A percentile compares a stretch with the other conserved stretches of the same genome.
Conservation (phyloP, 2,329 filamentous ascomycete genomes). For the Penicillium decumbens region DNA sequence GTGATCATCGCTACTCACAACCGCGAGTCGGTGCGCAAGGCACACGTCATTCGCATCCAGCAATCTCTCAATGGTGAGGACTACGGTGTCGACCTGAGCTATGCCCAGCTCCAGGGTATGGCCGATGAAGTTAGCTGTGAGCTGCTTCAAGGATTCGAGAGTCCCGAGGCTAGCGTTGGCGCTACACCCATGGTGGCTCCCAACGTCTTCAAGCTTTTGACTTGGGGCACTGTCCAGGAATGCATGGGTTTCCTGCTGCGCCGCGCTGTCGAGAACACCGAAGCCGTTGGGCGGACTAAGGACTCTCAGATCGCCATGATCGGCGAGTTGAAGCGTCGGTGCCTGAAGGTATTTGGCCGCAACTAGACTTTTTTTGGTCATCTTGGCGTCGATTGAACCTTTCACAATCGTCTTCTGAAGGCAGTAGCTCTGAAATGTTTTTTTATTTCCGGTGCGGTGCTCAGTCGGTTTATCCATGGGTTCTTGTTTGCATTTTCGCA, state of each 20-base stretch:
- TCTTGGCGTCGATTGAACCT: slow-evolving; percentile 1
- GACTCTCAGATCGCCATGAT: slow-evolving; percentile 39
- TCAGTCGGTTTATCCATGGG: slow-evolving; percentile 1
- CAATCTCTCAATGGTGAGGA: slow-evolving; percentile 46
- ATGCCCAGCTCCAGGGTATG: slow-evolving; percentile 90
- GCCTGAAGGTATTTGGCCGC: slow-evolving; percentile 21
- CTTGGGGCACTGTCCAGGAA: slow-evolving; percentile 57
- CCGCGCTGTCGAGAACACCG: slow-evolving; percentile 68
- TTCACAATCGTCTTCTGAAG: slow-evolving; percentile 2
- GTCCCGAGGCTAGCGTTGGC: slow-evolving; percentile 20
- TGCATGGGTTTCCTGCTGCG: slow-evolving; percentile 59
- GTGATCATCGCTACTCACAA: slow-evolving; percentile 60
- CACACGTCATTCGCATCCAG: slow-evolving; percentile 43
- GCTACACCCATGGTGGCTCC: slow-evolving; percentile 35
- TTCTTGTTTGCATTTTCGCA: slow-evolving; percentile 18
- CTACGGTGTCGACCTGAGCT: slow-evolving; percentile 48
- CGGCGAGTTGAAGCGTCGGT: slow-evolving; percentile 33
- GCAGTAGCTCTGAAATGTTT: slow-evolving; percentile 1
- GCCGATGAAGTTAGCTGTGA: slow-evolving; percentile 78
- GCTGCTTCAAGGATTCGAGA: slow-evolving; percentile 46
- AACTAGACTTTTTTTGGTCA: slow-evolving; percentile 5
- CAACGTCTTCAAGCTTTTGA: slow-evolving; percentile 56
- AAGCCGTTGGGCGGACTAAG: slow-evolving; percentile 54
- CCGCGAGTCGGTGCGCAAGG: slow-evolving; percentile 49
- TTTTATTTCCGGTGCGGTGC: neutral